Evolutionary conservation across 805 yeast species (phyloP), one percentile per base, ranked within the genome.

Genomic region (Hyphopichia homilentoma): DNA sequence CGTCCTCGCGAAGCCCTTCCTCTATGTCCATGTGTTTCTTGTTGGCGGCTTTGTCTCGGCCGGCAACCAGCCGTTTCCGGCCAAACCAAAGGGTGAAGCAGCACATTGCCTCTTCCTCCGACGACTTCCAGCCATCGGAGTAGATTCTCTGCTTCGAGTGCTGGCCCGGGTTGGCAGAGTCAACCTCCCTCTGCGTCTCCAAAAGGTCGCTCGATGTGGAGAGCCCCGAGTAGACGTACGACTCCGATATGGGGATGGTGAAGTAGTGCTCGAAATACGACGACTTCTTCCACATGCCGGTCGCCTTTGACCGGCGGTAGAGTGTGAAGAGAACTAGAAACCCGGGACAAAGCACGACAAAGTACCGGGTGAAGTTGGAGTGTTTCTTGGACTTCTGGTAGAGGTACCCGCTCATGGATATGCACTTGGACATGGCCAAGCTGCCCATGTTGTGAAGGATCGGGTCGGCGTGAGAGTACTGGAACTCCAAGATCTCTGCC

Each of bases 61-160:
- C 43, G 18, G 68, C 48, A 36, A 76, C 58, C 3, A 67, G 57
- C 35, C 80, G 59, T 43, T 80, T 83, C 5, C 70, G 69, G 0
- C 88, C 90, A 56, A 80, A 76, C 96, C 96, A 88, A 2, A 90
- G 45, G 0, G 93, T 84, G 47, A 90, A 88, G 41, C 93, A 78
- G 30, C 95, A 65, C 17, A 75, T 59, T n/a, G 68, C 45, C 43
- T 85, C 93, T 29, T 80, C 84, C 47, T 90, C 97, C 6, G 77
- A 65, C 2, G 94, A 81, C 41, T 69, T 73, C 87, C 94, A 83
- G 0, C 96, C 96, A 56, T 88, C 95, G 2, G 71, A 59, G 49
- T 84, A 88, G 0, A 82, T 63, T 21, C 94, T 62, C 0, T 97
- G 95, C 19, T 83, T 50, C 0, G 79, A 59, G 29, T 71, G 68